These are phyloP conservation scores for Maudiozyma pseudohumilis DNA, from an alignment of 805 yeast genomes.

Conservation along the genomic window DNA sequence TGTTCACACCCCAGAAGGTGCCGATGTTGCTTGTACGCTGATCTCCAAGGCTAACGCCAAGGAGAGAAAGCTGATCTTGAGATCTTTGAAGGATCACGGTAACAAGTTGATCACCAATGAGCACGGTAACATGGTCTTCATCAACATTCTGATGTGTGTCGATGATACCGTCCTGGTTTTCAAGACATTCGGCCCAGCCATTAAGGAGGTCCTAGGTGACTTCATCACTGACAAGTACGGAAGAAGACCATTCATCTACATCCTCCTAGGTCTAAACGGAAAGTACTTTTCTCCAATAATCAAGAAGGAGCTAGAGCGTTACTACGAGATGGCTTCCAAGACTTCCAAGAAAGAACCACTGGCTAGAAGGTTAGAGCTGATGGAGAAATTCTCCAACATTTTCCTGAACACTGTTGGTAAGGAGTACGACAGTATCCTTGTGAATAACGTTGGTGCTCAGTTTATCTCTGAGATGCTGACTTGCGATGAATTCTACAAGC, in stretches of 20 bases:
- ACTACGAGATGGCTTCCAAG: conserved; percentile 48
- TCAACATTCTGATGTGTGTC: conserved; percentile 69
- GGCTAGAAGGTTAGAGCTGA: conserved; percentile 62
- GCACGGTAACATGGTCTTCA: conserved; percentile 73
- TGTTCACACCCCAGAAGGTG: conserved; percentile 91
- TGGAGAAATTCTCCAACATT: conserved; percentile 53
- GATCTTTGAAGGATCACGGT: conserved; percentile 66
- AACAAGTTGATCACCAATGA: conserved; percentile 71
- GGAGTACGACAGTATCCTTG: conserved; percentile 42
- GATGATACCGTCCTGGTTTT: conserved; percentile 84
- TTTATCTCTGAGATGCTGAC: conserved; percentile 66
- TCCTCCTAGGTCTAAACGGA: conserved; percentile 68
- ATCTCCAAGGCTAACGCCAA: conserved; percentile 82
- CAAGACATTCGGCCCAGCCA: conserved; percentile 48
- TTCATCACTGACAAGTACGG: conserved; percentile 64
- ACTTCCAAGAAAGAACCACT: conserved; percentile 83
- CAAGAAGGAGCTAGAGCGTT: conserved; percentile 48
- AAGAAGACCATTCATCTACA: conserved; percentile 79
- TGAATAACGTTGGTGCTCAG: conserved; percentile 76
- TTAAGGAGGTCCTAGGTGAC: conserved; percentile 46
- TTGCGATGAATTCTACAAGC: conserved; percentile 38
- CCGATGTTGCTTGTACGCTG: conserved; percentile 77
- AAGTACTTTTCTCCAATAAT: conserved; percentile 71
- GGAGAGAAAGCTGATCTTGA: conserved; percentile 75
- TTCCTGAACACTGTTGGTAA: conserved; percentile 47